Evolutionary conservation across 2,329 filamentous ascomycete genomes (phyloP).

Genomic region (Pseudohalonectria lignicola): DNA sequence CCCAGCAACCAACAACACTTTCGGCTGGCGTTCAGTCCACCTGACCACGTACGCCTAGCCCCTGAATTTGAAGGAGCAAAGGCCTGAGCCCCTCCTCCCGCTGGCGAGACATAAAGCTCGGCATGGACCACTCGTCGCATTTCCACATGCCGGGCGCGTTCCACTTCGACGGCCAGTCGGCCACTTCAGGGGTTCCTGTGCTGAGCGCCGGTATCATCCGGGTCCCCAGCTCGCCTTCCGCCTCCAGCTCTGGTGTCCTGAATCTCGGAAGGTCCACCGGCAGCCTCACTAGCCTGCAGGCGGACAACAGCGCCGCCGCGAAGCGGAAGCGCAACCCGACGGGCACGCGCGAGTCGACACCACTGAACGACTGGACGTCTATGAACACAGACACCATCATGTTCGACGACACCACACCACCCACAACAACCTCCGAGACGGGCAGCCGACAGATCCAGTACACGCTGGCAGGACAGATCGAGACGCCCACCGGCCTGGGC

Average conservation of each 20-base stretch:
- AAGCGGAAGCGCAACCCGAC: constrained; percentile 35
- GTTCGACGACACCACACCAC: constrained; percentile 9
- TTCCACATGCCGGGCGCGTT: constrained; percentile 21
- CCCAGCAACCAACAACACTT: background rate
- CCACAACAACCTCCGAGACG: constrained; percentile 10
- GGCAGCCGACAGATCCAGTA: constrained; percentile 24
- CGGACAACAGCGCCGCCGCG: constrained; percentile 13
- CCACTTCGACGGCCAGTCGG: constrained; percentile 14
- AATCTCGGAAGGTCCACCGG: constrained; percentile 23
- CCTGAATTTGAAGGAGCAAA: no score
- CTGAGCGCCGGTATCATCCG: constrained; percentile 21
- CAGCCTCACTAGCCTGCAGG: constrained; percentile 24
- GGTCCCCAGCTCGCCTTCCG: constrained; percentile 17
- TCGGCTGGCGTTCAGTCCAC: background rate
- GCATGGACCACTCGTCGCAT: constrained; percentile 18
- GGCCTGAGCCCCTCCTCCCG: no score
- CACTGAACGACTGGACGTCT: constrained; percentile 19
- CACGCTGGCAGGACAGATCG: constrained; percentile 41
- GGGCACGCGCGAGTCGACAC: constrained; percentile 19
- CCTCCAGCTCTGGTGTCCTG: constrained; percentile 11
- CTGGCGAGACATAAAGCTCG: no score
- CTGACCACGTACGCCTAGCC: background rate
- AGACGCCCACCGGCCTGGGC: constrained; percentile 26
- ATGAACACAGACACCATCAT: constrained; percentile 15
- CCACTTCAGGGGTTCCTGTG: constrained; percentile 10